Conservation (phyloP, 176 grass and related monocot species). For the Zea luxurians region DNA sequence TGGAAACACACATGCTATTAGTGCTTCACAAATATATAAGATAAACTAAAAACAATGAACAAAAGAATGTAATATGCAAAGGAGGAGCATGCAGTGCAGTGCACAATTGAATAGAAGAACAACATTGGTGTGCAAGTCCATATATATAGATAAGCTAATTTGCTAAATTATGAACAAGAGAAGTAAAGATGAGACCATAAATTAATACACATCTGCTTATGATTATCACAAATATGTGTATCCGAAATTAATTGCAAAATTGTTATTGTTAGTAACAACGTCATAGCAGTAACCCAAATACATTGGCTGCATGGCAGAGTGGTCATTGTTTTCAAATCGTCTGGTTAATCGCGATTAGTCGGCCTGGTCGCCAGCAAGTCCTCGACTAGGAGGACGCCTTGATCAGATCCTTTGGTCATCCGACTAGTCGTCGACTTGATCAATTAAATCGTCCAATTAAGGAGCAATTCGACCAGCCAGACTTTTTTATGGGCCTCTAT, state of each 20-base stretch:
- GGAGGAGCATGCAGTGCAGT: background rate
- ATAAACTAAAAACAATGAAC: background rate
- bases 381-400: too few relatives aligned
- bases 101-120: constrained; percentile 14
- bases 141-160: constrained; percentile 1
- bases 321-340: too few relatives aligned
- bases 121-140: background rate
- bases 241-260: background rate
- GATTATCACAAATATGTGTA: background rate
- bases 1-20: background rate
- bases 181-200: background rate
- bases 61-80: background rate
- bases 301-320: background rate
- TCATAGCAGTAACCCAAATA: background rate
- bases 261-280: background rate
- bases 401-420: too few relatives aligned
- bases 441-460: too few relatives aligned
- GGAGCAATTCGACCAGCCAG: too few relatives aligned
- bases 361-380: too few relatives aligned
- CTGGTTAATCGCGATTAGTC: too few relatives aligned
- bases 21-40: constrained; percentile 8
- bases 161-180: background rate
- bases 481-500: too few relatives aligned
- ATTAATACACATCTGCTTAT: background rate
- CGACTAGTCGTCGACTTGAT: too few relatives aligned